Conservation (phyloP, 257 asterid genomes). For the Echites panduratus region DNA sequence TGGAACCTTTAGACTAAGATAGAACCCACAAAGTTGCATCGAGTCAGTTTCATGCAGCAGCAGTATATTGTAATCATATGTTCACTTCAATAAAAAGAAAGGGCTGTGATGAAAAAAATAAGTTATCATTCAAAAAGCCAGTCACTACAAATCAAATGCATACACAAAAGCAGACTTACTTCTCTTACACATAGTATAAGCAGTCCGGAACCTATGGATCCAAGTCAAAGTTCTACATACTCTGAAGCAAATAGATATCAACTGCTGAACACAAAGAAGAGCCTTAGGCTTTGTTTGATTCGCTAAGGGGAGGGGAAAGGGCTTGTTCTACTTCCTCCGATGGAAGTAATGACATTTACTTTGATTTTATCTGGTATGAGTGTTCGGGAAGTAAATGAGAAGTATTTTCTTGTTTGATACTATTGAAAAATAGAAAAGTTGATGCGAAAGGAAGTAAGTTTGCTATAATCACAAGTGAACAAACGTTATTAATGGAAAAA, state of each 20-base stretch:
- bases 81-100: background rate
- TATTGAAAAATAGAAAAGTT: too few relatives aligned
- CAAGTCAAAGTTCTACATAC: background rate
- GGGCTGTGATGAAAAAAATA: background rate
- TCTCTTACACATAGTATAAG: background rate
- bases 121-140: background rate
- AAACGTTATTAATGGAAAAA: too few relatives aligned
- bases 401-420: too few relatives aligned
- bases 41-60: slow-evolving; percentile 1
- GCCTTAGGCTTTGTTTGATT: background rate
- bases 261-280: background rate
- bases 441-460: too few relatives aligned
- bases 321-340: too few relatives aligned
- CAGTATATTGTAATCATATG: background rate
- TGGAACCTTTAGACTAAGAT: background rate
- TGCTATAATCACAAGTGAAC: too few relatives aligned
- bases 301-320: too few relatives aligned
- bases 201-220: background rate
- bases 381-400: too few relatives aligned
- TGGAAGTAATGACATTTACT: too few relatives aligned
- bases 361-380: too few relatives aligned
- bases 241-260: background rate
- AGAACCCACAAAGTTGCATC: background rate
- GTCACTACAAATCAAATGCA: background rate
- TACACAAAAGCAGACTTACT: background rate